Evolutionary conservation across 345 rosid species (phyloP).

Genomic region (Xanthoceras sorbifolium): DNA sequence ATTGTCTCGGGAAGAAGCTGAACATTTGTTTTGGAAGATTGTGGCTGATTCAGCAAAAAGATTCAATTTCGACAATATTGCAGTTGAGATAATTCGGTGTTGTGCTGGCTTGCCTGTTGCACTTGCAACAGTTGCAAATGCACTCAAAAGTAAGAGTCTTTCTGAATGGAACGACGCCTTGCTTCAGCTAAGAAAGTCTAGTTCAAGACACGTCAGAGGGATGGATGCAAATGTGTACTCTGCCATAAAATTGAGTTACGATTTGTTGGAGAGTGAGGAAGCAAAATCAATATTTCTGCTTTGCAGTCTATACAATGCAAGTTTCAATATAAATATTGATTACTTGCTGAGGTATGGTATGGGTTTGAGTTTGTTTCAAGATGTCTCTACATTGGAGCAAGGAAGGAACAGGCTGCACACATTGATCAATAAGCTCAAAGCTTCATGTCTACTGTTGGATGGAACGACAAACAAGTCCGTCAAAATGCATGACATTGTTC

Average conservation of each 20-base stretch:
- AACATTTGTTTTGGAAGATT: background rate
- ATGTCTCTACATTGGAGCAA: background rate
- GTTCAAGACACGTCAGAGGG: background rate
- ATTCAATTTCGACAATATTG: background rate
- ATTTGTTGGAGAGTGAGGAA: background rate
- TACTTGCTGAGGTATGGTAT: constrained; percentile 10
- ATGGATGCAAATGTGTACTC: background rate
- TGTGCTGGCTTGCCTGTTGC: constrained; percentile 27
- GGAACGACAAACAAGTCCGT: background rate
- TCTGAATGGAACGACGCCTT: constrained; percentile 16
- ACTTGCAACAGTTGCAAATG: constrained; percentile 16
- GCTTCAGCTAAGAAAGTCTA: background rate
- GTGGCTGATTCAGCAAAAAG: background rate
- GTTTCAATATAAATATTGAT: background rate
- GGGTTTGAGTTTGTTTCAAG: constrained; percentile 25
- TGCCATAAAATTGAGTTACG: background rate
- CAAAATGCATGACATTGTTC: constrained; percentile 31
- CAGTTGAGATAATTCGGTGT: background rate
- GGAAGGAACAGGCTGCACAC: background rate
- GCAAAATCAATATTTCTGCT: background rate
- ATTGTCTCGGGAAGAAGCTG: constrained; percentile 15
- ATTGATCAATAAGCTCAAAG: constrained; percentile 19
- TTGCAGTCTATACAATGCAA: background rate
- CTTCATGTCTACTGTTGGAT: constrained; percentile 23
- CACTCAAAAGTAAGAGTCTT: background rate